Conservation (phyloP, 1,284 basidiomycete species). For the Laetiporus sulphureus region DNA sequence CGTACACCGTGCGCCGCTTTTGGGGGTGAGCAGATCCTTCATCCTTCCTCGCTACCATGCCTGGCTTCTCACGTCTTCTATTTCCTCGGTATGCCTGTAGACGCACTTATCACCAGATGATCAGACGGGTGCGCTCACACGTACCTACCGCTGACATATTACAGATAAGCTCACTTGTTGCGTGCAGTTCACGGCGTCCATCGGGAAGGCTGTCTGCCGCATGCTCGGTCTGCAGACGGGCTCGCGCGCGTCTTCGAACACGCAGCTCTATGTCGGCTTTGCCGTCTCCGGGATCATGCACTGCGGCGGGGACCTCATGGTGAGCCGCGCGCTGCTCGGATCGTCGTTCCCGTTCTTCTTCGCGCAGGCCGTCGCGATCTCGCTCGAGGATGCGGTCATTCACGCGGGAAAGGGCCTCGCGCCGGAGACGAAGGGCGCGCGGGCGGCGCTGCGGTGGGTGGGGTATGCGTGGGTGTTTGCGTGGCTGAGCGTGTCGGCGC, state of each 20-base stretch:
- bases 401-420: slow-evolving; percentile 4
- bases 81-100: slow-evolving; percentile 16
- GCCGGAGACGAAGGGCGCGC: neutral
- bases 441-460: neutral
- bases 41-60: neutral
- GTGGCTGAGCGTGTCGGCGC: slow-evolving; percentile 11
- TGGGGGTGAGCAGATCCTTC: slow-evolving; percentile 31
- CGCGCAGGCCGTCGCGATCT: slow-evolving; percentile 23
- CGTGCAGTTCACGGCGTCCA: slow-evolving; percentile 15
- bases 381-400: slow-evolving; percentile 24
- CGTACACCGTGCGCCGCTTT: slow-evolving; percentile 29
- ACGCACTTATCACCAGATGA: slow-evolving; percentile 27
- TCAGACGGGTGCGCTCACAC: slow-evolving; percentile 16
- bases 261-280: slow-evolving; percentile 29
- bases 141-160: neutral
- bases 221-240: slow-evolving; percentile 16
- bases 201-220: slow-evolving; percentile 15
- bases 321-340: slow-evolving; percentile 9
- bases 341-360: slow-evolving; percentile 23
- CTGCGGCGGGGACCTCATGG: slow-evolving; percentile 15
- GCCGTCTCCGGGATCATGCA: slow-evolving; percentile 26
- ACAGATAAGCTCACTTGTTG: neutral
- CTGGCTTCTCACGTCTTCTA: neutral
- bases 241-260: slow-evolving; percentile 21
- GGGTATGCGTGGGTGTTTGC: slow-evolving; percentile 15